Conservation (phyloP, 2,329 filamentous ascomycete species). For the Westerdykella ornata region DNA sequence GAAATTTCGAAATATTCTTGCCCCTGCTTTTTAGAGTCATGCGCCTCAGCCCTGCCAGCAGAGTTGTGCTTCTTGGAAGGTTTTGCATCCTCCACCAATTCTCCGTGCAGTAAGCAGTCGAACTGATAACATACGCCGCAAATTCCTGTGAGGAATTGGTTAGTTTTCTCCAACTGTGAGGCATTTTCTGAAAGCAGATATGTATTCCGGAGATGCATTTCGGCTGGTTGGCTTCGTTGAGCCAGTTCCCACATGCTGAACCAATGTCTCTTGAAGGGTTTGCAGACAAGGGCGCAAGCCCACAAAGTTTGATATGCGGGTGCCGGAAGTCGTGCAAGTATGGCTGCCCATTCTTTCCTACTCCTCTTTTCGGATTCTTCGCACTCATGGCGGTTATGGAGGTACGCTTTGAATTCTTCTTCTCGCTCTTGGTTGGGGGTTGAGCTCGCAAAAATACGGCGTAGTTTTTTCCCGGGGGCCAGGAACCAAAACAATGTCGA, state of each 20-base stretch:
- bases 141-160: conserved; percentile 14
- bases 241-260: conserved; percentile 41
- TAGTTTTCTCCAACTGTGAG: conserved; percentile 6
- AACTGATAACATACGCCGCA: conserved; percentile 32
- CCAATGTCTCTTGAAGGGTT: conserved; percentile 30
- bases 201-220: conserved; percentile 1
- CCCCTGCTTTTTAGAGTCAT: conserved; percentile 2
- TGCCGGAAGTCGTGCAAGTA: conserved; percentile 27
- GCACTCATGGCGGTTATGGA: conserved; percentile 14
- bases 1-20: conserved; percentile 15
- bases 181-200: conserved; percentile 3
- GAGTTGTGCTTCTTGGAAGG: conserved; percentile 1
- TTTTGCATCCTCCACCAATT: conserved; percentile 28
- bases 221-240: conserved; percentile 18
- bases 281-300: conserved; percentile 33
- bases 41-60: not conserved
- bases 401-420: conserved; percentile 5
- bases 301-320: conserved; percentile 19
- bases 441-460: conserved; percentile 6
- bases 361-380: conserved; percentile 27
- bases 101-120: conserved; percentile 40
- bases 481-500: conserved; percentile 38
- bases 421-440: conserved; percentile 3
- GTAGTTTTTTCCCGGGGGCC: conserved; percentile 16
- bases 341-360: conserved; percentile 22